phyloP scores from a whole-genome alignment of 345 rosid species.

The Chamaenerion angustifolium region DNA sequence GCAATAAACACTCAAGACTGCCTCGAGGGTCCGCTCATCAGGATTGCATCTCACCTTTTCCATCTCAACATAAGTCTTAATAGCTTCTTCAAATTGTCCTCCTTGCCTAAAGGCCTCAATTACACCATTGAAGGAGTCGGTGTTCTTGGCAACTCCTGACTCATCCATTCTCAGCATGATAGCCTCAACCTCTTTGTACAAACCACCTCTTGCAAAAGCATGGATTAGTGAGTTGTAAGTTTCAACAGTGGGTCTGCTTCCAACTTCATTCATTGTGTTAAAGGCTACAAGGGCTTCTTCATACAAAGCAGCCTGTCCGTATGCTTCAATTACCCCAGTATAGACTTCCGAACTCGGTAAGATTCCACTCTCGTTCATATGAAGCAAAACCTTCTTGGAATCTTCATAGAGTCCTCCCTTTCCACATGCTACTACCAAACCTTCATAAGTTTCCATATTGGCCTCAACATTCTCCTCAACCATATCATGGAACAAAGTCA shows the following conservation, averaged over 20 bases:
- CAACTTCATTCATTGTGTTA: slow-evolving; percentile 81
- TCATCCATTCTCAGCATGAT: slow-evolving; percentile 52
- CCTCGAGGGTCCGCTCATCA: slow-evolving; percentile 83
- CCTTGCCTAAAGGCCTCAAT: slow-evolving; percentile 90
- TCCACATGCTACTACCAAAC: slow-evolving; percentile 78
- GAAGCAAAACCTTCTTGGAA: slow-evolving; percentile 55
- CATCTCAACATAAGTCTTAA: slow-evolving; percentile 77
- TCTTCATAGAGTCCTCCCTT: slow-evolving; percentile 84
- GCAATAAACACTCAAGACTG: slow-evolving; percentile 73
- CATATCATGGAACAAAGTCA: slow-evolving; percentile 89
- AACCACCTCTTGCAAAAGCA: slow-evolving; percentile 80
- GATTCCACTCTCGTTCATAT: slow-evolving; percentile 60
- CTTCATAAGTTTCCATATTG: slow-evolving; percentile 79
- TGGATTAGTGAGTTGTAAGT: slow-evolving; percentile 70
- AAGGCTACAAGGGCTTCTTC: slow-evolving; percentile 81
- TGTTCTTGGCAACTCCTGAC: slow-evolving; percentile 44
- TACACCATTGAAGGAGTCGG: slow-evolving; percentile 74
- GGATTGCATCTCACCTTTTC: slow-evolving; percentile 72
- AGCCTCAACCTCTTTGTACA: slow-evolving; percentile 60
- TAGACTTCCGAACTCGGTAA: slow-evolving; percentile 79
- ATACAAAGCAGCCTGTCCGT: slow-evolving; percentile 80
- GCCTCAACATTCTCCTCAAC: slow-evolving; percentile 88
- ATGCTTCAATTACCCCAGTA: slow-evolving; percentile 78
- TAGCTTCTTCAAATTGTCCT: slow-evolving; percentile 83
- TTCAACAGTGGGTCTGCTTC: slow-evolving; percentile 60